Base-by-base conservation (phyloP, 2,329 filamentous ascomycete species). In the Basipetospora chlamydospora region DNA sequence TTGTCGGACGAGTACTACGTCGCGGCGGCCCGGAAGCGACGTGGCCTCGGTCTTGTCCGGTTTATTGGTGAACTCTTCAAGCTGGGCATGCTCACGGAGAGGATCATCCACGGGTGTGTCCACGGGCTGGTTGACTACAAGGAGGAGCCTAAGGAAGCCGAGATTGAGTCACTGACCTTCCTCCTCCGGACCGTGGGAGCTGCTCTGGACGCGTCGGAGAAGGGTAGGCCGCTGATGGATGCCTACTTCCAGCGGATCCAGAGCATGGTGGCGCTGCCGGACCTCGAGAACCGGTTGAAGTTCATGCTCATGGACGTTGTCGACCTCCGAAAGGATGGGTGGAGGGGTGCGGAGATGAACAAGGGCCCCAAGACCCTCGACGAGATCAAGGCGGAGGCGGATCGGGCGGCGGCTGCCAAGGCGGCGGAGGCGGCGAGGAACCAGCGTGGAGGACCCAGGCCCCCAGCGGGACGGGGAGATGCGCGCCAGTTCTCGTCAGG, bases 1-100 rank as follows among this genome's bases (percentile, higher is more conserved):
- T 63, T 98, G 47, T 94, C 88, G 0, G 90, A 98, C 43, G 90
- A 96, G 56, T 98, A 98, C 65, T 98, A 98, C 58, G 63, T 77
- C 45, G 88, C 85, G 28, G 88, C 87, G 34, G 87, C 88, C 40
- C 87, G 87, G 52, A 98, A 98, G 70, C 80, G 90, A 61, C 82
- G 86, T 59, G 90, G 90, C 63, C 81, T 98, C 45, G 90, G 90
- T 78, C 74, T 98, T 16, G 88, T 98, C 44, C 88, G 95, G 61
- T 98, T 98, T 64, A 98, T 98, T 54, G 90, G 90, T 66, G 90
- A 98, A 63, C 75, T 98, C 31, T 98, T 93, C 75, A 98, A 96
- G 70, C 77, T 98, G 42, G 79, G 81, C 56, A 98, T 98, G 90
- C 73, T 98, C 58, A 98, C 90, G 42, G 84, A 95, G 59, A 83